These are phyloP conservation scores for Diversispora eburnea DNA, from an alignment of 192 early-diverging fungal species.

Conservation along the genomic window DNA sequence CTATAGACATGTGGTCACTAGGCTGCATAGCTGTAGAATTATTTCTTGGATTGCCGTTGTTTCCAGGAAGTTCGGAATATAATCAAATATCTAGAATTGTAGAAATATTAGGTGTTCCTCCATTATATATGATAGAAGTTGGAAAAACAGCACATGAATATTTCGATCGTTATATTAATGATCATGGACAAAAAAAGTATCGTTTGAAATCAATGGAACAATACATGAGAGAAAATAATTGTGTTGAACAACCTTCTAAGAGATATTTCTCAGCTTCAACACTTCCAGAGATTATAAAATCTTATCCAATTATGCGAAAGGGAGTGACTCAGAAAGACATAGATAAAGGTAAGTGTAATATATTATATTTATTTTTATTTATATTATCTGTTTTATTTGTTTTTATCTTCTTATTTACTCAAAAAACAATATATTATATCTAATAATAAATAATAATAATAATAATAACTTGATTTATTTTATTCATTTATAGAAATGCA, in stretches of 20 bases:
- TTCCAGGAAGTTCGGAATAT: constrained; percentile 94
- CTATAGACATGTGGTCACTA: constrained; percentile 98
- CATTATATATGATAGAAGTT: constrained; percentile 89
- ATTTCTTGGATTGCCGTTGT: constrained; percentile 91
- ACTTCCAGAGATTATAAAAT: constrained; percentile 80
- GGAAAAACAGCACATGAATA: constrained; percentile 84
- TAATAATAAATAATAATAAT: too few relatives aligned
- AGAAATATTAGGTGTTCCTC: constrained; percentile 89
- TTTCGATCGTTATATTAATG: constrained; percentile 64
- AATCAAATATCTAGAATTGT: constrained; percentile 93
- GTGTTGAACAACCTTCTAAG: constrained; percentile 87
- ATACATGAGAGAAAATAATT: constrained; percentile 77
- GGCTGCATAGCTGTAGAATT: constrained; percentile 98
- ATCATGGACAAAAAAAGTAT: constrained; percentile 53
- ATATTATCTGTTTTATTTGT: neutral
- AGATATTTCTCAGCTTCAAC: constrained; percentile 86
- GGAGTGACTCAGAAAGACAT: constrained; percentile 60
- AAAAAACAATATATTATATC: too few relatives aligned
- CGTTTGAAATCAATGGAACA: constrained; percentile 75
- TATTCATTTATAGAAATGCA: constrained; percentile 54
- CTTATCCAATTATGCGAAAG: constrained; percentile 76
- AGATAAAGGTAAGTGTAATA: constrained; percentile 62
- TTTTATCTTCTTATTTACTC: too few relatives aligned
- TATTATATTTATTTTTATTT: neutral
- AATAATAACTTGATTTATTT: neutral